phyloP scores from a whole-genome alignment of 2,329 filamentous ascomycete species.

The Fusarium sp. region DNA sequence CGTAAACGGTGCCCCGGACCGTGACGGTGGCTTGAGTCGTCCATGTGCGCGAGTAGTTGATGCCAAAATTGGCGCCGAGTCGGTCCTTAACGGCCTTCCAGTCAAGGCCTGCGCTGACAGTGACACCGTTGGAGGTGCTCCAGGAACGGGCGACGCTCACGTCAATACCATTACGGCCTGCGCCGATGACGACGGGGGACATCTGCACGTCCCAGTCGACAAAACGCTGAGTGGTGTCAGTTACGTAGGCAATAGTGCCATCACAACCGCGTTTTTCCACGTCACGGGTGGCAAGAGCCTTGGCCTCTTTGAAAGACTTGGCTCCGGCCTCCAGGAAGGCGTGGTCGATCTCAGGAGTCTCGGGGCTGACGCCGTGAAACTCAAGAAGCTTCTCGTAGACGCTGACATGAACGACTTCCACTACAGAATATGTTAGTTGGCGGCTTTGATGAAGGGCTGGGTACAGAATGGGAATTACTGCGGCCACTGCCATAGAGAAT shows the following conservation, averaged over 20 bases:
- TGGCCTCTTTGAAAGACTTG: background rate
- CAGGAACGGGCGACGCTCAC: background rate
- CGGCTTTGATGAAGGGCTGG: accelerated
- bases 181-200: constrained; percentile 28
- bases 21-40: constrained; percentile 12
- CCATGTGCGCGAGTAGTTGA: constrained; percentile 25
- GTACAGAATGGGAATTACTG: background rate
- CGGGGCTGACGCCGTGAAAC: background rate
- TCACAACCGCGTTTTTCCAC: constrained; percentile 2
- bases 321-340: background rate
- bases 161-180: constrained; percentile 4
- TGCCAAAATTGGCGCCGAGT: background rate
- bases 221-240: constrained; percentile 8
- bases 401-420: constrained; percentile 26
- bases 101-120: constrained; percentile 6
- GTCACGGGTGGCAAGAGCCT: background rate
- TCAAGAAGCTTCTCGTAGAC: constrained; percentile 21
- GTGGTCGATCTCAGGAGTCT: constrained; percentile 12
- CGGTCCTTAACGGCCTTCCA: background rate
- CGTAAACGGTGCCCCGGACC: background rate
- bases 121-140: constrained; percentile 7
- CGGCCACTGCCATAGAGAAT: constrained; percentile 31
- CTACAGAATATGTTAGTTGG: accelerated
- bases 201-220: constrained; percentile 36
- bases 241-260: background rate